phyloP scores from a whole-genome alignment of 805 yeast genomes.

The Candida cerambycidarum region DNA sequence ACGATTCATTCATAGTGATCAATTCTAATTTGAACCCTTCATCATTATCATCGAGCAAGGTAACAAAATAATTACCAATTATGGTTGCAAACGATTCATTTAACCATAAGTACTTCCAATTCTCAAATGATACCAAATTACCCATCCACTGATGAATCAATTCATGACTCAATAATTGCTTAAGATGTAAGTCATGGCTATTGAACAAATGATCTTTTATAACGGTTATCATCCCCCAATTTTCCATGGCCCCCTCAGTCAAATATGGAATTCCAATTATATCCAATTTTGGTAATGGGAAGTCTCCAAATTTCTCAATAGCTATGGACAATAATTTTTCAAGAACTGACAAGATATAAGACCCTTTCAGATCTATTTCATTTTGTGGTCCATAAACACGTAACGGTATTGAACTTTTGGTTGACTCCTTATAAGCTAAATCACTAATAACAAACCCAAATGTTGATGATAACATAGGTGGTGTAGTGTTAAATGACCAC shows the following conservation, averaged over 20 bases:
- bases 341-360: slow-evolving; percentile 51
- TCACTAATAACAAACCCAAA: slow-evolving; percentile 73
- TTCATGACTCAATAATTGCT: slow-evolving; percentile 68
- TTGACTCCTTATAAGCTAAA: slow-evolving; percentile 45
- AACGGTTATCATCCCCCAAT: slow-evolving; percentile 67
- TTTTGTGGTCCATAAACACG: slow-evolving; percentile 58
- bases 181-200: slow-evolving; percentile 31
- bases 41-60: slow-evolving; percentile 11
- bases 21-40: slow-evolving; percentile 14
- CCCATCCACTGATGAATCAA: slow-evolving; percentile 83
- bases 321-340: slow-evolving; percentile 48
- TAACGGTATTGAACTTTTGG: slow-evolving; percentile 35
- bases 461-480: slow-evolving; percentile 59
- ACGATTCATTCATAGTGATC: slow-evolving; percentile 22
- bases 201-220: slow-evolving; percentile 47
- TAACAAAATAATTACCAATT: slow-evolving; percentile 47
- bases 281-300: slow-evolving; percentile 66
- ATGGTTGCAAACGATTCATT: slow-evolving; percentile 80
- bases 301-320: slow-evolving; percentile 45
- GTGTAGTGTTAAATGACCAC: slow-evolving; percentile 47
- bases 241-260: slow-evolving; percentile 79
- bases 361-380: slow-evolving; percentile 39
- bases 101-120: slow-evolving; percentile 70
- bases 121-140: slow-evolving; percentile 61
- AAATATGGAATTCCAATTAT: slow-evolving; percentile 68